Evolutionary conservation across 2,329 filamentous ascomycete genomes (phyloP), one percentile per base, ranked within the genome.

Genomic region (Penicillium sp.): DNA sequence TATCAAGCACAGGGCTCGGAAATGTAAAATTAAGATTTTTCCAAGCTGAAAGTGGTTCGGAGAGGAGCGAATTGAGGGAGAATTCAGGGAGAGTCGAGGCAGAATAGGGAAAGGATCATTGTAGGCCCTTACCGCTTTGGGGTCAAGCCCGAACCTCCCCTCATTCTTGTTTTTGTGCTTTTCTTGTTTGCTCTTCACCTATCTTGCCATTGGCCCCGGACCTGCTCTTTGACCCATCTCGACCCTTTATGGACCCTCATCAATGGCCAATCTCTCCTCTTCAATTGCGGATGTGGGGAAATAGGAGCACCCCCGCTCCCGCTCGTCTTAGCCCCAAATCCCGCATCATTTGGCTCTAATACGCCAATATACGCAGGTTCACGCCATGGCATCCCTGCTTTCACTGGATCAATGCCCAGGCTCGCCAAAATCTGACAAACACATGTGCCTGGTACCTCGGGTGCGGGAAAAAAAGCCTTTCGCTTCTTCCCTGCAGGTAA

Each of bases 391-490:
- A 29, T 14, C 24, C 24, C 24, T 27, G 24, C 24, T 27, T 8
- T 8, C 8, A 27, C 24, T 27, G 24, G 24, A 42, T 24, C 32
- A 40, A 21, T 49, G 47, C 49, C 43, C 49, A 36, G 34, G n/a
- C 29, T 38, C 18, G 6, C 16, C 22, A 36, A n/a, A 22, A 32
- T 6, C 36, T 49, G 18, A 18, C 34, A 21, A n/a, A 16, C 46
- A 49, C 51, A 54, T 54, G 52, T 45, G 40, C 51, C 51, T 50
- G 27, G n/a, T 39, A 39, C 52, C 52, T 49, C 40, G 52, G 52
- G 47, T n/a, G 14, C 24, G 32, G 13, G 4, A n/a, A 27, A 27
- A 27, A 32, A 38, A 45, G 38, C 3, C 18, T 34, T 27, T 32
- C 13, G 4, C 18, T 13, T 21, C 32, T 34, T 3, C 32, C 40